phyloP scores from a whole-genome alignment of 2,329 filamentous ascomycete genomes.

The Macrophomina pseudophaseolina region DNA sequence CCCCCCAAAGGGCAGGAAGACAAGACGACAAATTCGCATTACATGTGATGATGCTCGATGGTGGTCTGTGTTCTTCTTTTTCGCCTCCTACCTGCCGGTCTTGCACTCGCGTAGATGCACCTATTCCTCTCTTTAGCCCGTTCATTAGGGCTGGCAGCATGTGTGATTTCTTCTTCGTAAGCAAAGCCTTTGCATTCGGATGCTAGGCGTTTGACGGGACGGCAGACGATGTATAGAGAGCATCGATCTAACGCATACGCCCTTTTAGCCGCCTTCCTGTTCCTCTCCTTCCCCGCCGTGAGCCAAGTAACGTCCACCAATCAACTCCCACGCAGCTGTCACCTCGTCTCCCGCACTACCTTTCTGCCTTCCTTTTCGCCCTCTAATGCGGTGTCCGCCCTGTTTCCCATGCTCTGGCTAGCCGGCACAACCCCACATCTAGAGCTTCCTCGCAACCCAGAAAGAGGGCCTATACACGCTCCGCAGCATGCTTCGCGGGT shows the following conservation, averaged over 20 bases:
- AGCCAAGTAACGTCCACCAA: not conserved
- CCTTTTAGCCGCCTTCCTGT: constrained; percentile 10
- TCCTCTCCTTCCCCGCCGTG: not conserved
- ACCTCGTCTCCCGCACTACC: not conserved
- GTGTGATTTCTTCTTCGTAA: no score
- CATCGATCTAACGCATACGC: not conserved
- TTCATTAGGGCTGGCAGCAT: no score
- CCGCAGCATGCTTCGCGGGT: constrained; percentile 82
- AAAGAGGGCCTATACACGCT: constrained; percentile 79
- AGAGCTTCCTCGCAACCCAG: constrained; percentile 80
- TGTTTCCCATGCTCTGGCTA: not conserved
- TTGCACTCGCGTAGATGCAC: not conserved
- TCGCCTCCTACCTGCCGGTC: not conserved
- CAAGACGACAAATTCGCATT: not conserved
- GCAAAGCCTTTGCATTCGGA: no score
- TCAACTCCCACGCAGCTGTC: not conserved
- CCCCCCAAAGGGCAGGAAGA: no score
- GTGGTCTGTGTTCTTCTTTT: not conserved
- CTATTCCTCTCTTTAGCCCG: not conserved
- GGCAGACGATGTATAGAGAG: not conserved
- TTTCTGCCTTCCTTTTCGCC: not conserved
- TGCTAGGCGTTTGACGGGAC: not conserved
- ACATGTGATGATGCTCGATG: not conserved
- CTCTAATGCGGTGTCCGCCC: not conserved
- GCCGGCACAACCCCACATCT: not conserved